phyloP scores from a whole-genome alignment of 164 flowering plant genomes.

The Vitis rotundifolia region DNA sequence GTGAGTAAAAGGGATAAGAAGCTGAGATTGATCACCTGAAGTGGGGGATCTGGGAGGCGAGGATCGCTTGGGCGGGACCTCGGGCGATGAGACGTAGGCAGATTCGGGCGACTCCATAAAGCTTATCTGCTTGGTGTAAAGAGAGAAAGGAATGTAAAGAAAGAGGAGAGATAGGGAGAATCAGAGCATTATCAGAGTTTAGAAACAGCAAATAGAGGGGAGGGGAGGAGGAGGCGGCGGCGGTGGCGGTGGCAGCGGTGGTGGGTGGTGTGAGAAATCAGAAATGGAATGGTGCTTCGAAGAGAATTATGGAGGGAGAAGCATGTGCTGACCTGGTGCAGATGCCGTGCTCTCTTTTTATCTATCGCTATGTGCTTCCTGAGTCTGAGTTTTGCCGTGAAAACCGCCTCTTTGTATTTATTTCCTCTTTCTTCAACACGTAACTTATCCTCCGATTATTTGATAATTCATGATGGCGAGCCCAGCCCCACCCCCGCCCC shows the following conservation, averaged over 20 bases:
- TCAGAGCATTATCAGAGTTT: background rate
- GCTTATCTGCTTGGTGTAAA: background rate
- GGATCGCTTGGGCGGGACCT: constrained; percentile 27
- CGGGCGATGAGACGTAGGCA: constrained; percentile 38
- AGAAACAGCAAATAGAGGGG: background rate
- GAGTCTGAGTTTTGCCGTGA: background rate
- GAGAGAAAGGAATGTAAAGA: background rate
- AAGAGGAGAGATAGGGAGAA: background rate
- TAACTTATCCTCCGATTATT: too few relatives aligned
- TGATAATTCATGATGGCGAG: too few relatives aligned
- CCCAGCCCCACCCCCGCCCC: too few relatives aligned
- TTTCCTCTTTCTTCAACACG: background rate
- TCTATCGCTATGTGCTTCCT: background rate
- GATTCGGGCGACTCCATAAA: constrained; percentile 42
- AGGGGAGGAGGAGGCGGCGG: background rate
- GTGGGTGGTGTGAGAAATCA: background rate
- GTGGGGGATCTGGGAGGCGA: constrained; percentile 24
- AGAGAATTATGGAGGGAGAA: too few relatives aligned
- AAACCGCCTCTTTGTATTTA: background rate
- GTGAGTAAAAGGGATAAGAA: too few relatives aligned
- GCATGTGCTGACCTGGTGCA: background rate
- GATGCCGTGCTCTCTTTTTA: background rate
- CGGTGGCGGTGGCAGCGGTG: background rate
- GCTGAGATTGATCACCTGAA: constrained; percentile 18
- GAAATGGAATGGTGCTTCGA: too few relatives aligned